Conservation (phyloP, 2,329 filamentous ascomycete species). For the Periconia digitata region DNA sequence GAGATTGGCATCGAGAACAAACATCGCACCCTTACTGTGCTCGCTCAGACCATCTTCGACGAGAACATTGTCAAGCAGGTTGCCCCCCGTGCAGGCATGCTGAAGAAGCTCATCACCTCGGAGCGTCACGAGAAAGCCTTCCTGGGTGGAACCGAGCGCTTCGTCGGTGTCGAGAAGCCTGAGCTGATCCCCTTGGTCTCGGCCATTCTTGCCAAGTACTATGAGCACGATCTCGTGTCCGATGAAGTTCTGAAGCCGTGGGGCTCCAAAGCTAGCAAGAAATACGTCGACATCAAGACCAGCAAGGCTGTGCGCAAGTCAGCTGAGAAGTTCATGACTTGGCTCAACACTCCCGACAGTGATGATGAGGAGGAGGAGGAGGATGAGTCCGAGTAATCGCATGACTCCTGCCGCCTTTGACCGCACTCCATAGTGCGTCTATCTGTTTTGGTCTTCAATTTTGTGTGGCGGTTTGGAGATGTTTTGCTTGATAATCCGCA, state of each 20-base stretch:
- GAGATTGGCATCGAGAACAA: constrained; percentile 93
- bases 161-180: constrained; percentile 80
- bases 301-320: constrained; percentile 96
- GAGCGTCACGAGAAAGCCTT: constrained; percentile 96
- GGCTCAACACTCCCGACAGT: constrained; percentile 84
- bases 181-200: constrained; percentile 77
- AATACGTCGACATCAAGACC: constrained; percentile 86
- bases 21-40: constrained; percentile 88
- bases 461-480: no score
- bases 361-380: constrained; percentile 45
- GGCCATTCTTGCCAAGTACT: constrained; percentile 85
- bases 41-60: constrained; percentile 92
- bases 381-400: constrained; percentile 32
- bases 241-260: constrained; percentile 90
- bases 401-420: no score
- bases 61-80: constrained; percentile 89
- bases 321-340: constrained; percentile 89
- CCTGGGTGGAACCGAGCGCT: constrained; percentile 91
- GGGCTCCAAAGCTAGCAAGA: constrained; percentile 96
- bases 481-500: no score
- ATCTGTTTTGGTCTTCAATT: no score
- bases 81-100: constrained; percentile 76
- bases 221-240: constrained; percentile 83
- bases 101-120: constrained; percentile 89
- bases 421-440: no score